Conservation (phyloP, 2,329 filamentous ascomycete genomes). For the Verticillium dahliae region DNA sequence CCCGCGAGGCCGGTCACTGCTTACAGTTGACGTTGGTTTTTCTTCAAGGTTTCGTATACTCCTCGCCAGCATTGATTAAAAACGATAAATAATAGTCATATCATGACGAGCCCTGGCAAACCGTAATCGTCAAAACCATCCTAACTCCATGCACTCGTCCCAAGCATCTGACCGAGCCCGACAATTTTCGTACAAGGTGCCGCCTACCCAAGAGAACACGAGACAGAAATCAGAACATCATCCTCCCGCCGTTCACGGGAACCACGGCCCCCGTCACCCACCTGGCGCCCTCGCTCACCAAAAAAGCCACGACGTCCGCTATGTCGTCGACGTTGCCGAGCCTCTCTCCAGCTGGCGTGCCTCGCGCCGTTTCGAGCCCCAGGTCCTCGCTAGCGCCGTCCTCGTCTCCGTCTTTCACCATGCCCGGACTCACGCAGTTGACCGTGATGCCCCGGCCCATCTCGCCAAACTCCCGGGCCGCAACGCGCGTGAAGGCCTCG, state of each 20-base stretch:
- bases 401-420: slow-evolving; percentile 11
- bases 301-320: slow-evolving; percentile 11
- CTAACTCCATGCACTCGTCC: too few species aligned
- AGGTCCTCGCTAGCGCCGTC: slow-evolving; percentile 10
- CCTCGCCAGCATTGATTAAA: too few species aligned
- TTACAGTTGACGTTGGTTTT: too few species aligned
- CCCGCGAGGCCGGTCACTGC: too few species aligned
- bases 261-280: slow-evolving; percentile 12
- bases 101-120: too few species aligned
- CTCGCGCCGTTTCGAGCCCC: slow-evolving; percentile 9
- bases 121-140: too few species aligned
- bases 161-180: background rate
- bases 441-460: slow-evolving; percentile 10
- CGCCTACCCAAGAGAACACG: background rate
- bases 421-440: slow-evolving; percentile 12
- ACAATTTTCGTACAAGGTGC: background rate
- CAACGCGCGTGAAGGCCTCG: slow-evolving; percentile 12
- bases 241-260: slow-evolving; percentile 10
- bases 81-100: too few species aligned
- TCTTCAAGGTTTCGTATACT: too few species aligned
- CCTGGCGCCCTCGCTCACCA: slow-evolving; percentile 12
- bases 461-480: slow-evolving; percentile 11
- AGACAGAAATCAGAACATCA: slow-evolving; percentile 7
- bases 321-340: slow-evolving; percentile 12
- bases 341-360: slow-evolving; percentile 11